Evolutionary conservation across 1,139 yeast species (phyloP).

Genomic region (Kurtzmaniella quercitrusa): DNA sequence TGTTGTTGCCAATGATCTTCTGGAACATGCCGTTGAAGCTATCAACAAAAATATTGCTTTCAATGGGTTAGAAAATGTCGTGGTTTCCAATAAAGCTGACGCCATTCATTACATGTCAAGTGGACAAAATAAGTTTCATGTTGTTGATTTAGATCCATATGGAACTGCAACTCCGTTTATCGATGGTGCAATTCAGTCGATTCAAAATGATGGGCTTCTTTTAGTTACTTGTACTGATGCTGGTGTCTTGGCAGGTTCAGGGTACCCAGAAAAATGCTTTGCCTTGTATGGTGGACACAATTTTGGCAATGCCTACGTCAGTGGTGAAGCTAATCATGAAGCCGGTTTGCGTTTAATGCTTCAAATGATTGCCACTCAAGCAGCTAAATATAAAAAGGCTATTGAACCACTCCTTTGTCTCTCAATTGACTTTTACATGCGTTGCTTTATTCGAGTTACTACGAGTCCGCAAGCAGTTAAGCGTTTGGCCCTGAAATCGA

Average conservation of each 20-base stretch:
- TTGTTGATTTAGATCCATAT: slow-evolving; percentile 92
- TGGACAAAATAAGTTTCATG: slow-evolving; percentile 58
- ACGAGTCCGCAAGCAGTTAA: slow-evolving; percentile 81
- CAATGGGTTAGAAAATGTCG: slow-evolving; percentile 53
- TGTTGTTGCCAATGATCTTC: slow-evolving; percentile 84
- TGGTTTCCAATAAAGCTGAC: slow-evolving; percentile 74
- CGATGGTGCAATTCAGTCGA: slow-evolving; percentile 81
- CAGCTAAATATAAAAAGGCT: slow-evolving; percentile 82
- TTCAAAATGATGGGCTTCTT: slow-evolving; percentile 77
- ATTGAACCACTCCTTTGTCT: slow-evolving; percentile 83
- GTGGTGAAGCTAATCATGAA: slow-evolving; percentile 85
- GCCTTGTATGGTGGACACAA: slow-evolving; percentile 78
- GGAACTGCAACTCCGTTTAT: slow-evolving; percentile 96
- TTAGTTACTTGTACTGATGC: slow-evolving; percentile 94
- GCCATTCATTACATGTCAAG: slow-evolving; percentile 79
- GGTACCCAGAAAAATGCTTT: slow-evolving; percentile 95
- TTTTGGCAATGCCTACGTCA: slow-evolving; percentile 71
- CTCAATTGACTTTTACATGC: slow-evolving; percentile 88
- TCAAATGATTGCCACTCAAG: slow-evolving; percentile 70
- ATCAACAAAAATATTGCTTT: slow-evolving; percentile 68
- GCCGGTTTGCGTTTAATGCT: slow-evolving; percentile 84
- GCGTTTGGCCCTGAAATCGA: slow-evolving; percentile 65
- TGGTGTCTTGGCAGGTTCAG: slow-evolving; percentile 92
- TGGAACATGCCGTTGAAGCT: slow-evolving; percentile 81
- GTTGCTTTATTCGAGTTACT: slow-evolving; percentile 74